These are phyloP conservation scores for Citrus hindsii DNA, from an alignment of 345 rosid species.

Conservation along the genomic window DNA sequence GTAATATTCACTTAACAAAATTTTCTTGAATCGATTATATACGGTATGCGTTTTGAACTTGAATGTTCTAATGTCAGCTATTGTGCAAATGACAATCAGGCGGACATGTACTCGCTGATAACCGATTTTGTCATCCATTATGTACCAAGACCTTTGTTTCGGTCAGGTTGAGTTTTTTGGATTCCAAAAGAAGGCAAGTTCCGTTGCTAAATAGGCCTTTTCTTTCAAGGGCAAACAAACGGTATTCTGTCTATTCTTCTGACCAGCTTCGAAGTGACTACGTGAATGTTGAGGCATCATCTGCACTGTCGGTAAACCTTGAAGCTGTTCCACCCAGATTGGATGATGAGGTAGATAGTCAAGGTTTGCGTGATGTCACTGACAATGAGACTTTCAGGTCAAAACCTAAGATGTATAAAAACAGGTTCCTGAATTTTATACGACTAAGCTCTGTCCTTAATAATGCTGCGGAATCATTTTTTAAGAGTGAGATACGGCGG, in stretches of 20 bases:
- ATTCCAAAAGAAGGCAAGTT: slow-evolving; percentile 19
- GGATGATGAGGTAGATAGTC: slow-evolving; percentile 23
- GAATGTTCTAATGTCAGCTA: neutral
- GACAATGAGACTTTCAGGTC: slow-evolving; percentile 18
- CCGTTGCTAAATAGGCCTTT: slow-evolving; percentile 25
- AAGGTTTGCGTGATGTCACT: slow-evolving; percentile 17
- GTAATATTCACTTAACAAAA: neutral
- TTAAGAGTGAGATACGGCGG: slow-evolving; percentile 88
- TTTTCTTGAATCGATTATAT: neutral
- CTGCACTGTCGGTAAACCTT: slow-evolving; percentile 25
- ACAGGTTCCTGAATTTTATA: slow-evolving; percentile 73
- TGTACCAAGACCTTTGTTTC: slow-evolving; percentile 19
- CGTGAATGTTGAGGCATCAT: slow-evolving; percentile 31
- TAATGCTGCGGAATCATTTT: slow-evolving; percentile 73
- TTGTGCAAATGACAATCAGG: slow-evolving; percentile 27
- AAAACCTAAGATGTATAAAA: slow-evolving; percentile 53
- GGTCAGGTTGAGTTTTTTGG: slow-evolving; percentile 24
- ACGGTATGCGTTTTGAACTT: neutral
- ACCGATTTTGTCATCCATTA: slow-evolving; percentile 13
- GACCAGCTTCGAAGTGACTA: slow-evolving; percentile 43
- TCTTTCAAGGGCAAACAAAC: slow-evolving; percentile 18
- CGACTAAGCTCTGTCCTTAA: slow-evolving; percentile 68
- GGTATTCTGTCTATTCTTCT: slow-evolving; percentile 32
- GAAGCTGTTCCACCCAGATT: slow-evolving; percentile 35
- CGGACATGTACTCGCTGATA: slow-evolving; percentile 12